Conservation (phyloP, 2,329 filamentous ascomycete genomes). For the Colletotrichum tropicicola region DNA sequence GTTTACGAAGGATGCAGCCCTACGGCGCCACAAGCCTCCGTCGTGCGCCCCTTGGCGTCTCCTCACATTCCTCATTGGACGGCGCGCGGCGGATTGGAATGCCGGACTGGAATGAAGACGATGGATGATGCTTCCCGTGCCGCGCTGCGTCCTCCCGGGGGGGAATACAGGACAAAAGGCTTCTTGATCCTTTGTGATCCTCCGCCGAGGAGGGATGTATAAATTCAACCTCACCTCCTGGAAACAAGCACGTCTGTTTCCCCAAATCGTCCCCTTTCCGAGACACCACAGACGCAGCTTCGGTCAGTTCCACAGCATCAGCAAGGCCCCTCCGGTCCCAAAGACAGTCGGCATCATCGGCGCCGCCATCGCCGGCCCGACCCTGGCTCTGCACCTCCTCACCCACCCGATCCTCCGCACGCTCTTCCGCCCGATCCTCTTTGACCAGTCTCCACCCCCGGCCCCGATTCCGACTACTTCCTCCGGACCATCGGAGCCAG, state of each 20-base stretch:
- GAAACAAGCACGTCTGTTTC: too few species aligned
- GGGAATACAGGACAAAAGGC: too few species aligned
- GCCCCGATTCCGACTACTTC: neutral
- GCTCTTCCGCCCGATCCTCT: slow-evolving; percentile 18
- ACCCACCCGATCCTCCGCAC: slow-evolving; percentile 31
- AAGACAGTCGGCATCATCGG: slow-evolving; percentile 27
- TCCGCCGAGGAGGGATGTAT: neutral
- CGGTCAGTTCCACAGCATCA: too few species aligned
- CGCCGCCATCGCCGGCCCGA: slow-evolving; percentile 27
- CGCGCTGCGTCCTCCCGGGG: neutral
- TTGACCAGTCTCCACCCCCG: slow-evolving; percentile 15
- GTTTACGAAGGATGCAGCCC: slow-evolving; percentile 9
- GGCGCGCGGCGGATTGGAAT: neutral
- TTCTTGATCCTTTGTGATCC: too few species aligned
- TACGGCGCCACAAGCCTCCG: neutral
- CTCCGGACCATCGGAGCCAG: too few species aligned
- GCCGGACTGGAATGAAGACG: neutral
- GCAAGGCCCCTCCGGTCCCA: neutral
- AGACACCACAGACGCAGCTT: too few species aligned
- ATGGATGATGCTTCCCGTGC: neutral
- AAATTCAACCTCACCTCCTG: neutral
- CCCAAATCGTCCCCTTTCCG: too few species aligned
- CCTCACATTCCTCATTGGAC: neutral
- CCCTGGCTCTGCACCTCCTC: slow-evolving; percentile 30
- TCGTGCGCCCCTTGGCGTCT: neutral